phyloP scores from a whole-genome alignment of 495 filamentous ascomycete genomes.

The Neurospora cerealis region DNA sequence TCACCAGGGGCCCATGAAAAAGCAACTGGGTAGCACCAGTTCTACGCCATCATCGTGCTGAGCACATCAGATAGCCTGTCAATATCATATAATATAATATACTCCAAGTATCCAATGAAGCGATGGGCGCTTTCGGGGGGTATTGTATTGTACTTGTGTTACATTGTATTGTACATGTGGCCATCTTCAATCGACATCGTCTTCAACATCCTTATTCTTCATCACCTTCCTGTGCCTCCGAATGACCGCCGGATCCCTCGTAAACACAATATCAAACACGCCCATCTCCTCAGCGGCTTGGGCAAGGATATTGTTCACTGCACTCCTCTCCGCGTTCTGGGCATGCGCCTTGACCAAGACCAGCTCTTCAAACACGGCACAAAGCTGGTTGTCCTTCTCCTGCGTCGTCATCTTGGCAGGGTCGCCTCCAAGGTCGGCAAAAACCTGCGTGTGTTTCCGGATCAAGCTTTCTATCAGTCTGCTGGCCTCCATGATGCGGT shows the following conservation, averaged over 20 bases:
- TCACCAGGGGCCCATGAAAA: neutral
- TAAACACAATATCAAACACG: slow-evolving; percentile 27
- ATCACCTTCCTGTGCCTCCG: slow-evolving; percentile 13
- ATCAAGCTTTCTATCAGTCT: slow-evolving; percentile 22
- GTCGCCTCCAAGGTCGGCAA: slow-evolving; percentile 12
- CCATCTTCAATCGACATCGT: neutral
- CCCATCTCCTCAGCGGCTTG: slow-evolving; percentile 48
- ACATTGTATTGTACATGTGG: neutral
- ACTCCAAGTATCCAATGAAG: neutral
- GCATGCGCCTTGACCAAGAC: slow-evolving; percentile 33
- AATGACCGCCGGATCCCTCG: slow-evolving; percentile 11
- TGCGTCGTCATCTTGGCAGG: slow-evolving; percentile 11
- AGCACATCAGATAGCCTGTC: neutral
- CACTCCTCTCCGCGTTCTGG: slow-evolving; percentile 21
- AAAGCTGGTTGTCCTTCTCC: slow-evolving; percentile 16
- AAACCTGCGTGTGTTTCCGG: slow-evolving; percentile 3
- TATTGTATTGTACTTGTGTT: neutral
- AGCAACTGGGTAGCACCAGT: neutral
- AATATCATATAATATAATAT: neutral
- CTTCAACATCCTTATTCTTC: neutral
- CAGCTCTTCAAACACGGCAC: slow-evolving; percentile 19
- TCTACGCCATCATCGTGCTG: neutral
- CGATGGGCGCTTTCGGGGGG: neutral
- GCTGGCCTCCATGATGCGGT: slow-evolving; percentile 23
- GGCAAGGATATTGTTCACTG: slow-evolving; percentile 29